Evolutionary conservation across 2,329 filamentous ascomycete species (phyloP).

Genomic region (Alternaria alternata): DNA sequence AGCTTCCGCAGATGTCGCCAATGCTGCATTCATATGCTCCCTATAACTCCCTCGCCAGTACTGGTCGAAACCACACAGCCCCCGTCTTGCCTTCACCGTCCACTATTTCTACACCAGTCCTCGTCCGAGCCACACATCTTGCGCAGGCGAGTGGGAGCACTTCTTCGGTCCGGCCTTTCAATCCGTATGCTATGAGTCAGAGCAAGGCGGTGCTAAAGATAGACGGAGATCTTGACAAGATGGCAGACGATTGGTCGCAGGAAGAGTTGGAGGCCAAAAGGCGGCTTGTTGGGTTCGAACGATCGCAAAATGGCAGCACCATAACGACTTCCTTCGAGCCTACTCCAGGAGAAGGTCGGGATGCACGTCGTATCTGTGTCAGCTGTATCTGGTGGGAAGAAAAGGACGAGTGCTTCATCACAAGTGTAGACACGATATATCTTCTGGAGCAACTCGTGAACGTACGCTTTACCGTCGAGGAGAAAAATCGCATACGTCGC

Average conservation of each 20-base stretch:
- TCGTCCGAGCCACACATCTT: constrained; percentile 74
- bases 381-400: constrained; percentile 98
- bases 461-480: constrained; percentile 89
- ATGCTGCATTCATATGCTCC: constrained; percentile 47
- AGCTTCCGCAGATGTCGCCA: constrained; percentile 47
- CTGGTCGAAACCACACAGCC: constrained; percentile 52
- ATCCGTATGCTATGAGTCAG: constrained; percentile 82
- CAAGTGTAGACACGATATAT: constrained; percentile 95
- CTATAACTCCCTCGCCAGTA: constrained; percentile 57
- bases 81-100: constrained; percentile 57
- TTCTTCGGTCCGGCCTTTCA: constrained; percentile 62
- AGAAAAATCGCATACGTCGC: constrained; percentile 96
- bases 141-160: constrained; percentile 59
- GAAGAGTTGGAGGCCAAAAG: constrained; percentile 83
- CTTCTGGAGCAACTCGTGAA: constrained; percentile 91
- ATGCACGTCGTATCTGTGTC: constrained; percentile 87
- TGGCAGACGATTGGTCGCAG: constrained; percentile 82
- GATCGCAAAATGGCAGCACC: constrained; percentile 81
- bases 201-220: constrained; percentile 84
- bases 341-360: constrained; percentile 79
- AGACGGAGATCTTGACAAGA: constrained; percentile 81
- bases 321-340: constrained; percentile 82
- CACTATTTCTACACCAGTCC: constrained; percentile 61
- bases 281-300: constrained; percentile 86
- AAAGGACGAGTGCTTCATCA: constrained; percentile 89